Evolutionary conservation across 176 grass and related monocot species (phyloP).

Genomic region (sorghum (Sorghum bicolor)): Sorghum_bicolor_NCBIv3 NC_012872.2:10135001-10135500

Average conservation of each 20-base stretch:
- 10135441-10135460: not conserved
- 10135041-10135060: conserved; percentile 64
- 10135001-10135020: conserved; percentile 55
- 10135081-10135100: not conserved
- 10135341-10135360: conserved; percentile 78
- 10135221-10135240: conserved; percentile 74
- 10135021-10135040: conserved; percentile 81
- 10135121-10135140: not conserved
- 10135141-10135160: not conserved
- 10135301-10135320: conserved; percentile 76
- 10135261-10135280: conserved; percentile 70
- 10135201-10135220: not conserved
- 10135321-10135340: conserved; percentile 86
- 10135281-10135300: conserved; percentile 47
- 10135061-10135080: not conserved
- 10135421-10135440: not conserved
- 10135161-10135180: not conserved
- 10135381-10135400: not conserved
- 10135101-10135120: not conserved
- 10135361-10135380: conserved; percentile 30
- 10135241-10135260: conserved; percentile 70
- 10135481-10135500: not conserved
- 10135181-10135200: not conserved
- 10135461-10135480: not conserved
- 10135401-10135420: not conserved